Conservation (phyloP, 208 protist genomes). For the Leishmania arabica region DNA sequence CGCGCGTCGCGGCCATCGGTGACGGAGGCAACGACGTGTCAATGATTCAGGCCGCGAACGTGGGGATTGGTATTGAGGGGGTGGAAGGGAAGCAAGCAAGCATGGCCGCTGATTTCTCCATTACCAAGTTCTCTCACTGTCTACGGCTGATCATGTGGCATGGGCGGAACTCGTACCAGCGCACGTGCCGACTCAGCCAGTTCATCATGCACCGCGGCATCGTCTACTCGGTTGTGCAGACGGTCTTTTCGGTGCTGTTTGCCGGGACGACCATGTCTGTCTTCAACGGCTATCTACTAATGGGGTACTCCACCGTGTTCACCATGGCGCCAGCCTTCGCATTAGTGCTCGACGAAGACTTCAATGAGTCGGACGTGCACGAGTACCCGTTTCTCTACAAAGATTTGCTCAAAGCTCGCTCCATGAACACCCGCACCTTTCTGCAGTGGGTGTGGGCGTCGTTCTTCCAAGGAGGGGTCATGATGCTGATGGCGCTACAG, state of each 20-base stretch:
- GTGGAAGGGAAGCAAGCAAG: conserved; percentile 98
- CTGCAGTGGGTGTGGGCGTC: conserved; percentile 87
- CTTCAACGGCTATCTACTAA: conserved; percentile 96
- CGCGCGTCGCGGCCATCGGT: conserved; percentile 95
- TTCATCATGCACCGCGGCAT: conserved; percentile 99
- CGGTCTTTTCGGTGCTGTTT: conserved; percentile 97
- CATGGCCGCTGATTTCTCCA: conserved; percentile 98
- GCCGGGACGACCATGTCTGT: conserved; percentile 97
- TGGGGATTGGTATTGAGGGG: conserved; percentile 98
- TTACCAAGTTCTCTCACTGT: conserved; percentile 95
- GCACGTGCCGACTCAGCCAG: conserved; percentile 92
- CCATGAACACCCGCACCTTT: conserved; percentile 86
- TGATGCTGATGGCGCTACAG: conserved; percentile 95
- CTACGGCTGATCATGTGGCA: conserved; percentile 90
- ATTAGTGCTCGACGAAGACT: conserved; percentile 97
- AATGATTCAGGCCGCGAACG: conserved; percentile 96
- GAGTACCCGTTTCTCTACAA: conserved; percentile 98
- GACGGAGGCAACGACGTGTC: conserved; percentile 99
- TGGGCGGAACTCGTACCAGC: conserved; percentile 89
- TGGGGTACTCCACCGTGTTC: conserved; percentile 98
- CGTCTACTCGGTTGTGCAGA: conserved; percentile 98
- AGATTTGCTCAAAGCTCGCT: conserved; percentile 96
- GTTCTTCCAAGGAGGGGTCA: conserved; percentile 93
- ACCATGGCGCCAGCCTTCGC: conserved; percentile 98
- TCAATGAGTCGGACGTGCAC: conserved; percentile 90